Evolutionary conservation across 2,329 filamentous ascomycete species (phyloP).

Genomic region (Aspergillus sp.): DNA sequence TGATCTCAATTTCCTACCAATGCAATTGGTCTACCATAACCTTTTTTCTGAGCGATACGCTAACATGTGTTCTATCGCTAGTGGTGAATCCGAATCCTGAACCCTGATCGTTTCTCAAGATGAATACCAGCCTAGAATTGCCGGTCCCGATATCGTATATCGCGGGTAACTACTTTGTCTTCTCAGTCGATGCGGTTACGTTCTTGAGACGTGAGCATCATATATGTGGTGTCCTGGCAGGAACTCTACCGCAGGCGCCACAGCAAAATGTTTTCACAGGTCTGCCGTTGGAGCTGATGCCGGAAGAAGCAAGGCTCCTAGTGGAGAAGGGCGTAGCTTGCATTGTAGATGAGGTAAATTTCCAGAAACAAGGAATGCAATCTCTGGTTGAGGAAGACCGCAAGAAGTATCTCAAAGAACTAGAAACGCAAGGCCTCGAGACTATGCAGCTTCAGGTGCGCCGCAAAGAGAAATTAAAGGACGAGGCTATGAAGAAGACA

Average conservation of each 20-base stretch:
- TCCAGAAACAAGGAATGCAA: slow-evolving; percentile 66
- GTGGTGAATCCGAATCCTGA: slow-evolving; percentile 11
- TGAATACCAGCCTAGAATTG: slow-evolving; percentile 44
- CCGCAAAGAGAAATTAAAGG: slow-evolving; percentile 51
- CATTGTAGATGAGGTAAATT: slow-evolving; percentile 74
- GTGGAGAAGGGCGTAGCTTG: slow-evolving; percentile 75
- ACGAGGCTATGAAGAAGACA: slow-evolving; percentile 52
- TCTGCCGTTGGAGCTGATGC: slow-evolving; percentile 82
- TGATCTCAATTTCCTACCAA: slow-evolving; percentile 15
- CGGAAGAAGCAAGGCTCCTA: slow-evolving; percentile 82
- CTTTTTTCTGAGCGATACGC: slow-evolving; percentile 16
- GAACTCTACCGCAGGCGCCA: slow-evolving; percentile 85
- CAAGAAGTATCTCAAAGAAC: slow-evolving; percentile 58
- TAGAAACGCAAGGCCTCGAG: slow-evolving; percentile 56
- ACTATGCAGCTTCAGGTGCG: slow-evolving; percentile 48
- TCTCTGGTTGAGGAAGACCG: slow-evolving; percentile 59
- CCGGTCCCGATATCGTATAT: slow-evolving; percentile 79
- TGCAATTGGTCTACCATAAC: neutral
- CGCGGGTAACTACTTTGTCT: slow-evolving; percentile 80
- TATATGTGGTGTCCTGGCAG: slow-evolving; percentile 82
- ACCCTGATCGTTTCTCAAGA: slow-evolving; percentile 14
- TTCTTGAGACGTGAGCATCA: slow-evolving; percentile 76
- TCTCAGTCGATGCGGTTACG: slow-evolving; percentile 78
- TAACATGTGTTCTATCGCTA: slow-evolving; percentile 21
- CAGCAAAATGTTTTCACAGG: slow-evolving; percentile 94